Conservation (phyloP, 129 eudicot genomes). For the Centaurea solstitialis region DNA sequence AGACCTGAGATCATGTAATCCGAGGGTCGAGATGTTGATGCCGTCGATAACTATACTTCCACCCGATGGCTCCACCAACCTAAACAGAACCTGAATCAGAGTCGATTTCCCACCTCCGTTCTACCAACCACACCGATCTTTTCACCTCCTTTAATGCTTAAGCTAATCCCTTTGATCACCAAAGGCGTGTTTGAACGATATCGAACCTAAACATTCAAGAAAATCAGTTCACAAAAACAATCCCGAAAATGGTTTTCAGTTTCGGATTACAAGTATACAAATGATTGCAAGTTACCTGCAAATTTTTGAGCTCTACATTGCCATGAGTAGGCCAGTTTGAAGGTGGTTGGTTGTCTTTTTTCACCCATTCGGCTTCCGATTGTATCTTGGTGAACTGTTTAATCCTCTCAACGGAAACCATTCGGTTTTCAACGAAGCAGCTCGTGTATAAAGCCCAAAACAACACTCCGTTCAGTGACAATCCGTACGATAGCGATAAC, state of each 20-base stretch:
- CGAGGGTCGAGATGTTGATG: constrained; percentile 59
- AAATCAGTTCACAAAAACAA: neutral
- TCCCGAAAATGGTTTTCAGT: neutral
- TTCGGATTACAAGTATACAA: neutral
- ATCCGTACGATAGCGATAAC: constrained; percentile 76
- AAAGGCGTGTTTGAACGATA: constrained; percentile 69
- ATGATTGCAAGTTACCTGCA: constrained; percentile 58
- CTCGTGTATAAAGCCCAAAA: constrained; percentile 65
- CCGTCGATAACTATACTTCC: constrained; percentile 75
- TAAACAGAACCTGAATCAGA: constrained; percentile 69
- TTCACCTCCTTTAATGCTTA: constrained; percentile 65
- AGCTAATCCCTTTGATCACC: constrained; percentile 64
- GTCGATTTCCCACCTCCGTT: constrained; percentile 96
- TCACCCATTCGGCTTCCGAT: constrained; percentile 84
- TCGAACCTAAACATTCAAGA: constrained; percentile 53
- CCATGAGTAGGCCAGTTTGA: constrained; percentile 82
- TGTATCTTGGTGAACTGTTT: constrained; percentile 79
- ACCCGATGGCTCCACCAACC: constrained; percentile 73
- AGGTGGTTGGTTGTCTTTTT: constrained; percentile 58
- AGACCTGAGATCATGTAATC: constrained; percentile 86
- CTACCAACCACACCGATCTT: constrained; percentile 92
- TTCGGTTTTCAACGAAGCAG: constrained; percentile 79
- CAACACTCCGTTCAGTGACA: constrained; percentile 68
- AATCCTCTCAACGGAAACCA: constrained; percentile 97
- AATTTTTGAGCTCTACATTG: constrained; percentile 64